Evolutionary conservation across 768 basidiomycete genomes (phyloP).

Genomic region (Russula dissimulans): DNA sequence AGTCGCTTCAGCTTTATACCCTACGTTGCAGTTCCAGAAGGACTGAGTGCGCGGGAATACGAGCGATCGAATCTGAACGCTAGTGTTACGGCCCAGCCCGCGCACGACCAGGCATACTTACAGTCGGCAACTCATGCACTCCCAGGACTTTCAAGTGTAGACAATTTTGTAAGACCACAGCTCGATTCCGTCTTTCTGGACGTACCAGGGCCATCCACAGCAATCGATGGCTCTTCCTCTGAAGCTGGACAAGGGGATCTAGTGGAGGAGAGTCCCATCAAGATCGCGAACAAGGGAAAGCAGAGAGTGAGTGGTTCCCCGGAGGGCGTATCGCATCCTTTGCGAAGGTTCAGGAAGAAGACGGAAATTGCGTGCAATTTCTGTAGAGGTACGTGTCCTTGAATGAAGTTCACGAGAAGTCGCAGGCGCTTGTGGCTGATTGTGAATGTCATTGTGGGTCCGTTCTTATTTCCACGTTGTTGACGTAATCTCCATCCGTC

Average conservation of each 20-base stretch:
- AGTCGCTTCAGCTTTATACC: conserved; percentile 9
- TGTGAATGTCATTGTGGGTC: conserved; percentile 4
- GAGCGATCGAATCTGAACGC: not conserved
- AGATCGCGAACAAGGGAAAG: conserved; percentile 5
- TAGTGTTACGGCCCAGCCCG: not conserved
- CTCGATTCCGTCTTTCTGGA: conserved; percentile 6
- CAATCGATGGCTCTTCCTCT: conserved; percentile 11
- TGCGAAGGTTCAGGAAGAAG: conserved; percentile 30
- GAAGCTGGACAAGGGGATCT: conserved; percentile 9
- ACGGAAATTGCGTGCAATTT: conserved; percentile 66
- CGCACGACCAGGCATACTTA: not conserved
- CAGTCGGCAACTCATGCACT: not conserved
- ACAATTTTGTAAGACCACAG: conserved; percentile 7
- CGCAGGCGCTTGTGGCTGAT: conserved; percentile 11
- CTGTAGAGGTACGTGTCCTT: conserved; percentile 51
- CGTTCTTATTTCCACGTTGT: conserved; percentile 1
- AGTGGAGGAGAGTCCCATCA: conserved; percentile 1
- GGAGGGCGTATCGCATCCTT: conserved; percentile 6
- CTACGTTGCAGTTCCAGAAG: conserved; percentile 7
- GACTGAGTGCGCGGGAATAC: not conserved
- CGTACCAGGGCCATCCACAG: not conserved
- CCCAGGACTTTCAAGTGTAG: not conserved
- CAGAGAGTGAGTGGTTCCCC: not conserved
- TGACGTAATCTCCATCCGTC: conserved; percentile 6
- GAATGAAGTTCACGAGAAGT: conserved; percentile 1